Percentiles rank a stretch among this genome's conserved stretches.
phyloP scores from a whole-genome alignment of 2,329 filamentous ascomycete genomes.

The Nannizzia gypsea region DNA sequence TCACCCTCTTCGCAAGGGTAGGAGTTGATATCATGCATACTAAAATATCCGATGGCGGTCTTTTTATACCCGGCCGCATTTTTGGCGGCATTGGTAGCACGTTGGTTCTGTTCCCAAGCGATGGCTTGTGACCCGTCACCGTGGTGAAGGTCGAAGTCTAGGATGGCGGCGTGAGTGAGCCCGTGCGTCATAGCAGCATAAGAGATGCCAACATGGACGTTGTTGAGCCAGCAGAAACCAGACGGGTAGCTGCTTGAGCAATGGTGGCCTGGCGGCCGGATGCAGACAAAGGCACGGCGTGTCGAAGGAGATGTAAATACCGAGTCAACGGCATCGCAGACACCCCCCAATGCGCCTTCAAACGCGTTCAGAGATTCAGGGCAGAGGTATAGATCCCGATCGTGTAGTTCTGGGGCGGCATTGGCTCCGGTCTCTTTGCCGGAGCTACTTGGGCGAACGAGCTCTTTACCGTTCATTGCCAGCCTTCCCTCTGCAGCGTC shows the following conservation, averaged over 20 bases:
- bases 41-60: conserved; percentile 87
- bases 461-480: conserved; percentile 63
- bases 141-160: conserved; percentile 86
- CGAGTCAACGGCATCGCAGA: conserved; percentile 82
- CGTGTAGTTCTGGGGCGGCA: conserved; percentile 51
- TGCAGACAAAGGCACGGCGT: conserved; percentile 75
- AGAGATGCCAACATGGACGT: conserved; percentile 92
- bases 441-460: conserved; percentile 48
- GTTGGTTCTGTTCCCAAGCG: conserved; percentile 77
- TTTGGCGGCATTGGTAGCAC: conserved; percentile 51
- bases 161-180: conserved; percentile 83
- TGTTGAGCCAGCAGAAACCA: conserved; percentile 98
- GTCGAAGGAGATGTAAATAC: conserved; percentile 58
- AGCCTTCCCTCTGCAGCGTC: conserved; percentile 66
- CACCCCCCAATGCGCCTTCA: conserved; percentile 80
- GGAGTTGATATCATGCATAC: conserved; percentile 94
- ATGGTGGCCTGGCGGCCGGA: conserved; percentile 89
- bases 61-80: conserved; percentile 68
- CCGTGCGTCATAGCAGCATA: conserved; percentile 75
- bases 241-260: conserved; percentile 83
- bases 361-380: conserved; percentile 75
- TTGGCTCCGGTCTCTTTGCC: conserved; percentile 32
- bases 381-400: conserved; percentile 85
- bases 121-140: conserved; percentile 94
- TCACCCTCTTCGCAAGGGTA: conserved; percentile 95